Conservation (phyloP, 192 early-diverging fungal genomes). For the Mortierella hygrophila region DNA sequence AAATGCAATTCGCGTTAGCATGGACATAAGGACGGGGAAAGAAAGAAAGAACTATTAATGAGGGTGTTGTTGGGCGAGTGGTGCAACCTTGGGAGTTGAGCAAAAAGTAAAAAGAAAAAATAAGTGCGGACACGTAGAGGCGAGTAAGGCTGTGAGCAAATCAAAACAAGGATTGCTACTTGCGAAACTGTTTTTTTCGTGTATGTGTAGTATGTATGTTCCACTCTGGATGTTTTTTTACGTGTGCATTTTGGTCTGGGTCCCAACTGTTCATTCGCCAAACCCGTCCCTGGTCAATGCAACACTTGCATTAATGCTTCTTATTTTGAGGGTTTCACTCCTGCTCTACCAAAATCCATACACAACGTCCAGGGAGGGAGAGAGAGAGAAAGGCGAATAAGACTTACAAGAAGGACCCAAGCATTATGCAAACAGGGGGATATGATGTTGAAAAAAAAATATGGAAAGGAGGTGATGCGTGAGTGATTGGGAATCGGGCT, state of each 20-base stretch:
- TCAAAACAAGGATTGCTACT: no score
- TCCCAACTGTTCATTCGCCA: neutral
- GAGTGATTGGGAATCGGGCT: neutral
- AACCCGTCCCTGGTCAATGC: neutral
- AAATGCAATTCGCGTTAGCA: neutral
- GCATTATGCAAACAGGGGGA: neutral
- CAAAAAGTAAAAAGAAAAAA: no score
- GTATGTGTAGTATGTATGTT: neutral
- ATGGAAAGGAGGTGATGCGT: neutral
- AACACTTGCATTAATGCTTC: neutral
- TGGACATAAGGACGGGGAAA: neutral
- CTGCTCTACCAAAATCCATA: neutral
- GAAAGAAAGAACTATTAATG: neutral
- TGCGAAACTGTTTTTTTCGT: neutral
- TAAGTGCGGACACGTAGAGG: no score
- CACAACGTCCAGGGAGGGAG: neutral
- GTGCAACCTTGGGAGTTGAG: no score
- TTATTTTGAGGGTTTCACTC: neutral
- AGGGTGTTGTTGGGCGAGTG: no score
- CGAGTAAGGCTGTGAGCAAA: no score
- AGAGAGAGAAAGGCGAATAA: neutral
- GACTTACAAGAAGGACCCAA: neutral
- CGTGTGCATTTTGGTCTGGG: neutral
- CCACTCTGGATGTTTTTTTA: neutral
- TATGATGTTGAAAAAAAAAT: neutral